phyloP scores from a whole-genome alignment of 2,329 filamentous ascomycete genomes.

The Hymenoscyphus repandus region DNA sequence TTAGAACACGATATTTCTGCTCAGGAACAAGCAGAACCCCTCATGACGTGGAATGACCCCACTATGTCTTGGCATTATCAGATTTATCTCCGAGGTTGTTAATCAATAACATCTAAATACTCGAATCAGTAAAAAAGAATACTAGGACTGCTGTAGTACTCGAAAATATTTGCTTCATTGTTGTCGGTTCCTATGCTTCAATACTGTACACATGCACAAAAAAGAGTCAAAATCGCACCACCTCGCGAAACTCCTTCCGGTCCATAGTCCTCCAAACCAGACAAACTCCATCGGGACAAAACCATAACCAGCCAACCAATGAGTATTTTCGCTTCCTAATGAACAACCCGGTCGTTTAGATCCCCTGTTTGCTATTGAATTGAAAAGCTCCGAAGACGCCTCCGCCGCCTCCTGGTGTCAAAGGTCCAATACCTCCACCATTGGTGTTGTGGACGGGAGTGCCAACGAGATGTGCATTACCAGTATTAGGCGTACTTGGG shows the following conservation, averaged over 20 bases:
- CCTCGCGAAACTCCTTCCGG: conserved; percentile 1
- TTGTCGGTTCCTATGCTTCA: conserved; percentile 6
- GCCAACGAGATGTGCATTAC: conserved; percentile 43
- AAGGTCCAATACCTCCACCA: conserved; percentile 55
- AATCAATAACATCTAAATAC: too few species aligned
- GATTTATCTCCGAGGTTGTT: too few species aligned
- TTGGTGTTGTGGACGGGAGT: conserved; percentile 53
- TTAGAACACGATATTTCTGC: too few species aligned
- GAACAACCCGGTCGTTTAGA: conserved; percentile 2
- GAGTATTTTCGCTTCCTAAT: neutral
- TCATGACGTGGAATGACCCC: too few species aligned
- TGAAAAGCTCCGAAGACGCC: conserved; percentile 71
- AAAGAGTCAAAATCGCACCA: neutral
- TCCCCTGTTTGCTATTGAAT: conserved; percentile 27
- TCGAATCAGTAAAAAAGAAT: too few species aligned
- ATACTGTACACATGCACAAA: conserved; percentile 10
- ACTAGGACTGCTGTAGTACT: too few species aligned
- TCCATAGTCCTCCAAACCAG: conserved; percentile 7
- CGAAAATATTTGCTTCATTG: neutral
- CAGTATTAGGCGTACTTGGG: conserved; percentile 67
- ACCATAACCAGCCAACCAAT: neutral
- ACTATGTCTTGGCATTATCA: too few species aligned
- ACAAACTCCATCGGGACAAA: conserved; percentile 11
- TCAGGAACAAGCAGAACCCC: too few species aligned
- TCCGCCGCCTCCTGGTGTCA: conserved; percentile 72